Conservation (phyloP, 2,329 filamentous ascomycete genomes). For the Neopestalotiopsis sp. region DNA sequence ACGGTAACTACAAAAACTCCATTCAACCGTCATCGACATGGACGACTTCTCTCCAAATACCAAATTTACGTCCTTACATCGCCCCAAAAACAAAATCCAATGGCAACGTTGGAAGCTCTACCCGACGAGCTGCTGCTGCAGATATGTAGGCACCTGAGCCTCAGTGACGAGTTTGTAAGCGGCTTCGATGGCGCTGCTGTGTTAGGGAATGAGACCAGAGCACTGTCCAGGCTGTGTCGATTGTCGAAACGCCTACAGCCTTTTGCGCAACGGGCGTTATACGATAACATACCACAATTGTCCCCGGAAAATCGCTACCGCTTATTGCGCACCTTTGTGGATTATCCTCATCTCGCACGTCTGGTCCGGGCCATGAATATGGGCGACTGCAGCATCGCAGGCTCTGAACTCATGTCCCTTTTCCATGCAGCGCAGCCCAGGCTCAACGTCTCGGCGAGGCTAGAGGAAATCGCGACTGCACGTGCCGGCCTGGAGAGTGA, state of each 20-base stretch:
- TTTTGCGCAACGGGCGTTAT: not conserved
- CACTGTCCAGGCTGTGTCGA: not conserved
- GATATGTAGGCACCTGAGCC: not conserved
- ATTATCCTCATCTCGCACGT: not conserved
- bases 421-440: not conserved
- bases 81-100: not conserved
- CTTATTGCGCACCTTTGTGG: not conserved
- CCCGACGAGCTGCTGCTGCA: not conserved
- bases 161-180: not conserved
- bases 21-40: too few relatives aligned
- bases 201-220: not conserved
- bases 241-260: not conserved
- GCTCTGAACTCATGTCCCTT: not conserved
- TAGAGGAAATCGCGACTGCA: not conserved
- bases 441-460: not conserved
- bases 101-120: not conserved
- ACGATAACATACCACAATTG: not conserved
- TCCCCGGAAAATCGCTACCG: not conserved
- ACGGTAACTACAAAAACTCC: too few relatives aligned
- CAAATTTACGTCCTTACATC: not conserved
- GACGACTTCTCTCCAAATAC: not conserved
- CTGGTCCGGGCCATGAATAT: not conserved
- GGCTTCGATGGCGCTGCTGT: not conserved
- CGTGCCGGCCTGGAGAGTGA: too few relatives aligned
- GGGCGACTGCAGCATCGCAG: not conserved